These are phyloP conservation scores for Aspergillus bertholletiae DNA, from an alignment of 495 filamentous ascomycete species.

Conservation along the genomic window DNA sequence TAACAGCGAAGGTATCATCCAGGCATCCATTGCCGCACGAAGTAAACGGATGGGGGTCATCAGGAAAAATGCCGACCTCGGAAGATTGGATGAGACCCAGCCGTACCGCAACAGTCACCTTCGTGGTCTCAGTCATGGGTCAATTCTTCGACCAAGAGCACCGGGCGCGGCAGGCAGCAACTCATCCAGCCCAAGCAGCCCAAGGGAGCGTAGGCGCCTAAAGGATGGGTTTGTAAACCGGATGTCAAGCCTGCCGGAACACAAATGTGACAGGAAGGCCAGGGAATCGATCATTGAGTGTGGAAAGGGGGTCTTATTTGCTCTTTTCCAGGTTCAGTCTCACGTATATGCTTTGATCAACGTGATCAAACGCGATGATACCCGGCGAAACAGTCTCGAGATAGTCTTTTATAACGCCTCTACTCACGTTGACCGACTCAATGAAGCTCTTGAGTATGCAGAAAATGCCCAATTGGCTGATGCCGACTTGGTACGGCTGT, in stretches of 20 bases:
- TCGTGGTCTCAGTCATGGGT: conserved; percentile 77
- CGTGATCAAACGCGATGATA: conserved; percentile 63
- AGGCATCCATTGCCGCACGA: conserved; percentile 52
- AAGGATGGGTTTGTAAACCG: conserved; percentile 63
- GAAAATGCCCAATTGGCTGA: conserved; percentile 43
- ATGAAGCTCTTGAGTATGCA: conserved; percentile 66
- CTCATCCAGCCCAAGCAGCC: conserved; percentile 55
- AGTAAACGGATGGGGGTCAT: conserved; percentile 83
- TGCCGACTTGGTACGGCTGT: conserved; percentile 39
- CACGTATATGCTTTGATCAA: conserved; percentile 69
- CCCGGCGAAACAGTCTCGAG: conserved; percentile 68
- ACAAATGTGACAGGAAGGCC: conserved; percentile 58
- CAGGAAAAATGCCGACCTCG: conserved; percentile 68
- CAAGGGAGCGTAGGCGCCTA: conserved; percentile 48
- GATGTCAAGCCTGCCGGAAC: conserved; percentile 80
- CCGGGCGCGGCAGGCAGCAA: conserved; percentile 42
- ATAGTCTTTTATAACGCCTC: conserved; percentile 75
- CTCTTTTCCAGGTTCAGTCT: conserved; percentile 75
- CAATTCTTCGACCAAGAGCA: conserved; percentile 60
- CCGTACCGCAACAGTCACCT: conserved; percentile 75
- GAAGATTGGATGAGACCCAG: conserved; percentile 69
- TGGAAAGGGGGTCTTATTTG: conserved; percentile 83
- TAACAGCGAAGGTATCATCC: conserved; percentile 81
- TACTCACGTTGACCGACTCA: conserved; percentile 68
- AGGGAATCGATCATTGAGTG: conserved; percentile 69